Base-by-base conservation (phyloP, 2,329 filamentous ascomycete species). In the Aureobasidium zeae region DNA sequence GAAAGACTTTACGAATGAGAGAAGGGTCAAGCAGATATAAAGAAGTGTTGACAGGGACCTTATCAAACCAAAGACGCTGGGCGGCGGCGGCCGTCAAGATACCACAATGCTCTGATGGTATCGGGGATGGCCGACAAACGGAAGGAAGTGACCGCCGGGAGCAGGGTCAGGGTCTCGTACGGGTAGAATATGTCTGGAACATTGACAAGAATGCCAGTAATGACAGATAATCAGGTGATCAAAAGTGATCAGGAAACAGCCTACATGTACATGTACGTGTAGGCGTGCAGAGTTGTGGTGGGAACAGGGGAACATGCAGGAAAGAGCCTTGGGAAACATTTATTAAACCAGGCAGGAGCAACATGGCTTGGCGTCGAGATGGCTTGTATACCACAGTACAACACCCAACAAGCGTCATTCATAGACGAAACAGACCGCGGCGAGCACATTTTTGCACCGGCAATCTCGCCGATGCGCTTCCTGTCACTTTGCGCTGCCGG, bases 391-490 rank as follows among this genome's bases (percentile, higher is more conserved):
- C n/a, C n/a, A n/a, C n/a, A n/a, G n/a, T n/a, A n/a, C n/a, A n/a
- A n/a, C n/a, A n/a, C n/a, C n/a, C 28, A n/a, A n/a, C 28, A n/a
- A 30, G 28, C 28, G n/a, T 5, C 9, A 8, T n/a, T n/a, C n/a
- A n/a, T 8, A 30, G 6, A 15, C 12, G 6, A 11, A 11, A 12
- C 28, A 12, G 28, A 30, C n/a, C n/a, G n/a, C n/a, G n/a, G n/a
- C n/a, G n/a, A n/a, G n/a, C n/a, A n/a, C n/a, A n/a, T n/a, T n/a
- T n/a, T n/a, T n/a, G n/a, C n/a, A n/a, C n/a, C n/a, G n/a, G n/a
- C n/a, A n/a, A n/a, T n/a, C n/a, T n/a, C n/a, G 39, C 39, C 30
- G 39, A 43, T 43, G 39, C 39, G 39, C 30, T 33, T 30, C 34
- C 39, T 43, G 39, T 43, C 20, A 30, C 39, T 6, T 43, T 29